A percentile compares a stretch with the other conserved stretches of the same genome.
These are phyloP conservation scores for Marasmius oreades DNA, from an alignment of 1,284 basidiomycete genomes.

Conservation along the genomic window DNA sequence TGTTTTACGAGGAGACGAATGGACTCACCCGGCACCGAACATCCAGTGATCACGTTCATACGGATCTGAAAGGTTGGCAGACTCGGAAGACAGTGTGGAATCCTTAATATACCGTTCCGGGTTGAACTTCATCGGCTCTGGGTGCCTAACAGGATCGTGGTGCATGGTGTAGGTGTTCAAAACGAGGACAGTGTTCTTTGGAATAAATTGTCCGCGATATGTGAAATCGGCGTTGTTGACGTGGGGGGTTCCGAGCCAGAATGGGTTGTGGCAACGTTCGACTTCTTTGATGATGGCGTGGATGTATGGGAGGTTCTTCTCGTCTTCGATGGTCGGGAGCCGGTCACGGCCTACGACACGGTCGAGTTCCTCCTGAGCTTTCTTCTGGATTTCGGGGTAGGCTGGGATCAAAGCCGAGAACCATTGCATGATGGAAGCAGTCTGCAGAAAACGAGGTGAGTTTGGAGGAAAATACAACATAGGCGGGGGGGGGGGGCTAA, in stretches of 20 bases:
- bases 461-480: neutral
- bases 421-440: slow-evolving; percentile 32
- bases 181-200: slow-evolving; percentile 35
- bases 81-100: slow-evolving; percentile 25
- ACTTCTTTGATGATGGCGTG: slow-evolving; percentile 29
- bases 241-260: slow-evolving; percentile 39
- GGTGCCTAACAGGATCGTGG: slow-evolving; percentile 33
- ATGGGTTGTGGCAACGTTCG: slow-evolving; percentile 20
- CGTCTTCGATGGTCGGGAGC: slow-evolving; percentile 29
- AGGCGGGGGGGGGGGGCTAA: slow-evolving; percentile 13
- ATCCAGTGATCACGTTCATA: slow-evolving; percentile 42
- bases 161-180: slow-evolving; percentile 37
- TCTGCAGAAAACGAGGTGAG: slow-evolving; percentile 17
- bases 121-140: slow-evolving; percentile 27
- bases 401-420: slow-evolving; percentile 32
- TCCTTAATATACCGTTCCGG: slow-evolving; percentile 32
- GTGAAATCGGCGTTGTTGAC: slow-evolving; percentile 33
- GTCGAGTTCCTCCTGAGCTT: slow-evolving; percentile 24
- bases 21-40: slow-evolving; percentile 34
- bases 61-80: slow-evolving; percentile 34
- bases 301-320: slow-evolving; percentile 22
- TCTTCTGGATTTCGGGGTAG: slow-evolving; percentile 22
- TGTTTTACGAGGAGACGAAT: neutral
- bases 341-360: slow-evolving; percentile 31
- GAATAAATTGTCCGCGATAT: slow-evolving; percentile 36